Evolutionary conservation across 495 filamentous ascomycete species (phyloP), one percentile per base, ranked within the genome.

Genomic region (Talaromyces adpressus): DNA sequence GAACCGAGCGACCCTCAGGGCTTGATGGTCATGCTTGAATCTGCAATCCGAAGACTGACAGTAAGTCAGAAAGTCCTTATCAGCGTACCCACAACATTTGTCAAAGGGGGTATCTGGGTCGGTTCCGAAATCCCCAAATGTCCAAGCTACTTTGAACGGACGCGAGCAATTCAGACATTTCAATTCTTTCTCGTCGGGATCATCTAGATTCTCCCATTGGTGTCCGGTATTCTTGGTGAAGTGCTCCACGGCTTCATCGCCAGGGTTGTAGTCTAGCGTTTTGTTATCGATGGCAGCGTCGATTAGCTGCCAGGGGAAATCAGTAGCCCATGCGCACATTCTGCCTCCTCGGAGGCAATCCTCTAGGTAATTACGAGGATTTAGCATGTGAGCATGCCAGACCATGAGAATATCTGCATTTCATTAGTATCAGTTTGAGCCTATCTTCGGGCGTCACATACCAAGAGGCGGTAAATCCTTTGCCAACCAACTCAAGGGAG

Each of bases 381-480:
- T 95, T 3, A 96, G 82, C 86, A 92, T 87, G 66, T 91, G 90
- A 1, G 89, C 78, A 73, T 96, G 92, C 91, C 89, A 94, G 0
- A 95, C 90, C 90, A 96, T 91, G 52, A 96, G 73, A 2, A 96
- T 85, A 70, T 96, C 91, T 87, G 68, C 2, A 27, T 22, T 11
- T 8, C 45, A 27, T 63, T 39, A 62, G 45, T 25, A 25, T 36
- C 4, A 41, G 2, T 51, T 14, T 6, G n/a, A 16, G 16, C 7
- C n/a, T 27, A 25, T 34, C 12, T 14, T 56, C 18, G 7, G 61
- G 18, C 27, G 6, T n/a, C 16, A 64, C 73, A 67, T 22, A 76
- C 74, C 72, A 58, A 76, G 62, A 45, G 74, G 74, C 39, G 74
- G 72, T 47, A 81, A 39, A 7, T 59, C 32, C 12, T 68, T 65